Evolutionary conservation across 371 early-diverging fungal species (phyloP).

Genomic region (Gilbertella persicaria): DNA sequence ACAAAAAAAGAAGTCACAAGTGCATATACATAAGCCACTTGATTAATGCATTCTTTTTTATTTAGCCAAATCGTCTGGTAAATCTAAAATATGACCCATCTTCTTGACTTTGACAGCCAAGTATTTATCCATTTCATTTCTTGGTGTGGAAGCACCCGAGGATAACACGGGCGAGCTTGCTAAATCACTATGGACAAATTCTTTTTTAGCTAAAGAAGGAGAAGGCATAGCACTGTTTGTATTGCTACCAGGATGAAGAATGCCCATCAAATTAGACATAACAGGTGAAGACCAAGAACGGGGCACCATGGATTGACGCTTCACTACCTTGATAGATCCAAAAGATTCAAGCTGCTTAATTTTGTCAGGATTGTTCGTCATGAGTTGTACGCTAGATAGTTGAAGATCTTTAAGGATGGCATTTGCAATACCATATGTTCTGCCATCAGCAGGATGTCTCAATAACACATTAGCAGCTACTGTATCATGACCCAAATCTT

Average conservation of each 20-base stretch:
- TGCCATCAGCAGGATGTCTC: constrained; percentile 89
- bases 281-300: constrained; percentile 64
- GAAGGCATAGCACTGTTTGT: constrained; percentile 25
- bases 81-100: constrained; percentile 87
- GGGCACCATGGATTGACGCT: constrained; percentile 91
- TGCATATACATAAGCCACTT: too few relatives aligned
- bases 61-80: constrained; percentile 50
- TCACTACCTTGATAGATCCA: constrained; percentile 72
- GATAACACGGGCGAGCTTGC: constrained; percentile 20
- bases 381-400: constrained; percentile 66
- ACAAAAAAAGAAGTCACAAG: constrained; percentile 10
- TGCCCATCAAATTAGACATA: background rate
- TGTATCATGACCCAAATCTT: constrained; percentile 95
- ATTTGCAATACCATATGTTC: constrained; percentile 90
- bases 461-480: constrained; percentile 89
- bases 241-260: constrained; percentile 16
- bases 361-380: constrained; percentile 97
- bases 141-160: constrained; percentile 25
- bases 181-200: constrained; percentile 1
- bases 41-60: background rate
- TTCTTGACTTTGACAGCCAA: constrained; percentile 80
- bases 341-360: constrained; percentile 73
- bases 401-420: constrained; percentile 86
- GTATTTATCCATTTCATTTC: constrained; percentile 78
- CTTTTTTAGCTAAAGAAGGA: constrained; percentile 8